Conservation (phyloP, 805 yeast species). For the Zygoascus bituminiphila region DNA sequence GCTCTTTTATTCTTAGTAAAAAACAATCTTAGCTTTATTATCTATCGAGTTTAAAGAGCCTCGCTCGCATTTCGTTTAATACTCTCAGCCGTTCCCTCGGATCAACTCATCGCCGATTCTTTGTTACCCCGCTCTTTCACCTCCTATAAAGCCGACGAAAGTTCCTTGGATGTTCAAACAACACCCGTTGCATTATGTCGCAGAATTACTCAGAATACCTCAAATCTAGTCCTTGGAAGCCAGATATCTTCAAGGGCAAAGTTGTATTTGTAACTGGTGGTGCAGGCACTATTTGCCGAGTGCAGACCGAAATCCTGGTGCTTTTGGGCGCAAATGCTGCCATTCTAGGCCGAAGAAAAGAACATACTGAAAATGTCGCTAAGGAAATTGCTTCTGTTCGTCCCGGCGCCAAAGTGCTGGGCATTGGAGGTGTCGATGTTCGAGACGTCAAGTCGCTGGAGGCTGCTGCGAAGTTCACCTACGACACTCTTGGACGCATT, state of each 20-base stretch:
- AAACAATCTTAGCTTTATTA: too few relatives aligned
- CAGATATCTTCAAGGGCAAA: slow-evolving; percentile 68
- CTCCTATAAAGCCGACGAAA: too few relatives aligned
- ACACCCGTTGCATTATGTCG: background rate
- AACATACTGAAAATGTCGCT: slow-evolving; percentile 62
- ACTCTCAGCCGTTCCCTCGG: too few relatives aligned
- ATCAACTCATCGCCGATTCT: too few relatives aligned
- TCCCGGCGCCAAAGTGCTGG: slow-evolving; percentile 57
- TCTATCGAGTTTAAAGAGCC: too few relatives aligned
- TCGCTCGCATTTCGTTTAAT: too few relatives aligned
- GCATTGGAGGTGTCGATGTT: slow-evolving; percentile 70
- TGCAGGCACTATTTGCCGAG: slow-evolving; percentile 91
- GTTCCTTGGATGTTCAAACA: too few relatives aligned
- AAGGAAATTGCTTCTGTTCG: slow-evolving; percentile 51
- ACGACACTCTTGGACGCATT: slow-evolving; percentile 61
- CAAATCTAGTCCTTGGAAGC: slow-evolving; percentile 32
- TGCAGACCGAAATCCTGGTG: slow-evolving; percentile 79
- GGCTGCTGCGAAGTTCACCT: slow-evolving; percentile 58
- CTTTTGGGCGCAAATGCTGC: slow-evolving; percentile 81
- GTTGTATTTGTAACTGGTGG: slow-evolving; percentile 93
- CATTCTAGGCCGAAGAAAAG: slow-evolving; percentile 68
- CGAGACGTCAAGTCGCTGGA: slow-evolving; percentile 54
- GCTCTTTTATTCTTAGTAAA: too few relatives aligned
- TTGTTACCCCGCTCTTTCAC: too few relatives aligned
- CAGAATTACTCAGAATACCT: slow-evolving; percentile 13